Conservation (phyloP, 2,329 filamentous ascomycete genomes). For the Dendryphion nanum region DNA sequence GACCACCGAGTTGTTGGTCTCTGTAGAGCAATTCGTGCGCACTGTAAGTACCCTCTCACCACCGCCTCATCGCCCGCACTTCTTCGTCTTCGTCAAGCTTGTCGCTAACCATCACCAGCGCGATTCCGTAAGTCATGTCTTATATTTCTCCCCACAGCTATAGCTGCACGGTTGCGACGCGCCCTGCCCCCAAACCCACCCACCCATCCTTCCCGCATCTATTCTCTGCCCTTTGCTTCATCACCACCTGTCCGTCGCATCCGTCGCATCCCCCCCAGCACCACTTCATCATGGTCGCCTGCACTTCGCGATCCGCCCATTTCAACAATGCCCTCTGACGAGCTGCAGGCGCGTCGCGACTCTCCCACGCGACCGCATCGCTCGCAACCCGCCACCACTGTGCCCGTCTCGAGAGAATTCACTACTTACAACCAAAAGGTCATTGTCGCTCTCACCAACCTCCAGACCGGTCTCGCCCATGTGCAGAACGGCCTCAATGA, state of each 20-base stretch:
- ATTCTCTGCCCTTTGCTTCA: background rate
- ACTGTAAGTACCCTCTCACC: no score
- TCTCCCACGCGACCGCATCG: no score
- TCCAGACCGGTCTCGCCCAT: slow-evolving; percentile 57
- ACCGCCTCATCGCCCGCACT: no score
- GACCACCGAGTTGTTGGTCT: slow-evolving; percentile 45
- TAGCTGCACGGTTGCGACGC: slow-evolving; percentile 12
- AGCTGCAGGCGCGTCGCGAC: background rate
- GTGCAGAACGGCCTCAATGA: slow-evolving; percentile 64
- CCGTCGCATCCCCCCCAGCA: slow-evolving; percentile 2
- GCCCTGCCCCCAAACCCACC: slow-evolving; percentile 2
- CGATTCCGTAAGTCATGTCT: slow-evolving; percentile 67
- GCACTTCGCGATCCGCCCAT: slow-evolving; percentile 21
- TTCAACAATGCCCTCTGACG: slow-evolving; percentile 6
- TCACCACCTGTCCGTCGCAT: slow-evolving; percentile 1
- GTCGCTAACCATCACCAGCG: no score
- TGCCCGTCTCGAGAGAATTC: slow-evolving; percentile 1
- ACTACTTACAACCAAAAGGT: slow-evolving; percentile 53
- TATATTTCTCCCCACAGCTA: slow-evolving; percentile 7
- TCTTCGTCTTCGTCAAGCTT: no score
- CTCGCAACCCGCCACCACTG: no score
- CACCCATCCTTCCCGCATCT: no score
- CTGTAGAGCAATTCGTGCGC: slow-evolving; percentile 74
- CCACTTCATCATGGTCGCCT: slow-evolving; percentile 14
- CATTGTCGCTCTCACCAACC: slow-evolving; percentile 72